Conservation (phyloP, 345 rosid species). For the sweet orange (Citrus sinensis) region DVS_A1.0 CM039164.1:14821001-14821500, state of each 20-base stretch:
- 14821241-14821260: constrained; percentile 13
- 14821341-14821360: constrained; percentile 43
- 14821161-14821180: too few relatives aligned
- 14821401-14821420: too few relatives aligned
- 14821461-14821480: background rate
- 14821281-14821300: constrained; percentile 31
- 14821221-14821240: background rate
- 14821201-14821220: background rate
- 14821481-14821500: background rate
- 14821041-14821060: constrained; percentile 37
- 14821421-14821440: too few relatives aligned
- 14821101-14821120: constrained; percentile 7
- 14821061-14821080: constrained; percentile 13
- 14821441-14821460: too few relatives aligned
- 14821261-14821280: background rate
- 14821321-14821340: constrained; percentile 28
- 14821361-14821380: background rate
- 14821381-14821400: background rate
- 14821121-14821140: constrained; percentile 28
- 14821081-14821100: constrained; percentile 25
- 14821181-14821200: background rate
- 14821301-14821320: constrained; percentile 13
- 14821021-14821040: constrained; percentile 73
- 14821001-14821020: constrained; percentile 68
- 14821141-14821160: background rate